Conservation (phyloP, 2,329 filamentous ascomycete species). For the Sclerotinia sclerotiorum region DNA sequence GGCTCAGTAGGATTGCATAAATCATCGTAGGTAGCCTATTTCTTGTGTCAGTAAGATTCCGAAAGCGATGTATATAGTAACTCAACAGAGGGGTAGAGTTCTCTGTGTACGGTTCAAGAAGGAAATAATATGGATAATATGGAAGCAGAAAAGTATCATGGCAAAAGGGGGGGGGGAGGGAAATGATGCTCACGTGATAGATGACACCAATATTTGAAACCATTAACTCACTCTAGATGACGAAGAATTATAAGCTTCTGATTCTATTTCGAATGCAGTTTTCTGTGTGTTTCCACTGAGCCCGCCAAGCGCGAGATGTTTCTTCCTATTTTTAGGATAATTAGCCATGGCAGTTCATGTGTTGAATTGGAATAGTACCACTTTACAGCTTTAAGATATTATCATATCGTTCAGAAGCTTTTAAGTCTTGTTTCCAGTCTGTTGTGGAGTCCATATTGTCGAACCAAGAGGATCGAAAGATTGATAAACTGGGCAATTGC, state of each 20-base stretch:
- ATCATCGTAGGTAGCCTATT: slow-evolving; percentile 53
- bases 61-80: not conserved
- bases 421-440: slow-evolving; percentile 38
- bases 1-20: slow-evolving; percentile 41
- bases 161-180: not conserved
- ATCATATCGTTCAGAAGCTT: slow-evolving; percentile 55
- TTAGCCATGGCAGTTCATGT: not conserved
- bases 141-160: not conserved
- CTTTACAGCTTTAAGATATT: slow-evolving; percentile 63
- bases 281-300: slow-evolving; percentile 49
- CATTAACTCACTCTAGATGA: slow-evolving; percentile 53
- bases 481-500: not conserved
- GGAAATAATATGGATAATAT: not conserved
- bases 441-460: slow-evolving; percentile 30
- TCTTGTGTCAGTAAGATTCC: not conserved
- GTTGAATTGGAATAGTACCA: not conserved
- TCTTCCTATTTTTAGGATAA: slow-evolving; percentile 29
- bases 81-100: not conserved
- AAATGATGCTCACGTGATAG: not conserved
- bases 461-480: not conserved
- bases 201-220: slow-evolving; percentile 11
- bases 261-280: slow-evolving; percentile 64
- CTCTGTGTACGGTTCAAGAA: not conserved
- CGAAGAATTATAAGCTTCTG: slow-evolving; percentile 59
- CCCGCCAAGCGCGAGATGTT: slow-evolving; percentile 42